Evolutionary conservation across 805 yeast species (phyloP).

Genomic region (Saccharomycopsis capsularis): DNA sequence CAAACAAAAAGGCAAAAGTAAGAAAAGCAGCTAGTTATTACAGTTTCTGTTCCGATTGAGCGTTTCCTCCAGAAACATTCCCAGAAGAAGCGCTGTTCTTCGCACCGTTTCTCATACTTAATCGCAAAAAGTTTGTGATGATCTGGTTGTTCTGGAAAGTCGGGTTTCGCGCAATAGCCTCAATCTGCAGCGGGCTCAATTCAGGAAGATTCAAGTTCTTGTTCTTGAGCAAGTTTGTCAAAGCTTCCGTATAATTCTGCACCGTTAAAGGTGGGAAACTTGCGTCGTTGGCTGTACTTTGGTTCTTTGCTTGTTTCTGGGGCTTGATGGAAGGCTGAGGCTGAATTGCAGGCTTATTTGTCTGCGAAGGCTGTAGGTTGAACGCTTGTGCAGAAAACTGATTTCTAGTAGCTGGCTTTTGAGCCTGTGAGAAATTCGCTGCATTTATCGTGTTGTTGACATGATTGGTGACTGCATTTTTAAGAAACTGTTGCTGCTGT

Average conservation of each 20-base stretch:
- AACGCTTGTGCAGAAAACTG: background rate
- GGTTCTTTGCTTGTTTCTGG: background rate
- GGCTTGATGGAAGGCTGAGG: background rate
- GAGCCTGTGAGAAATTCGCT: background rate
- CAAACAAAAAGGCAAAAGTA: too few species aligned
- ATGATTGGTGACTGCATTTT: too few species aligned
- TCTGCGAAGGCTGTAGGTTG: background rate
- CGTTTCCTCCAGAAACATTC: too few species aligned
- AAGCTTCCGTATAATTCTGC: conserved; percentile 18
- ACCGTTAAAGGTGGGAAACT: conserved; percentile 9
- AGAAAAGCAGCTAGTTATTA: too few species aligned
- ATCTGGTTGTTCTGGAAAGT: conserved; percentile 20
- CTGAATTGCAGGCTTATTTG: background rate
- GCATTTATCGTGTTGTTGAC: background rate
- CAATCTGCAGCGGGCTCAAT: conserved; percentile 19
- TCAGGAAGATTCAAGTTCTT: conserved; percentile 16
- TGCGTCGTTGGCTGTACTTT: background rate
- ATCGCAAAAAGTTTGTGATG: conserved; percentile 17
- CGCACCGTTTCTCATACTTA: conserved; percentile 6
- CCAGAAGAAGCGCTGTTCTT: too few species aligned
- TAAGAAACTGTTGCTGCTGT: too few species aligned
- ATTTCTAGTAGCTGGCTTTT: background rate
- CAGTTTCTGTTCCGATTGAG: too few species aligned
- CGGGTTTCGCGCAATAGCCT: conserved; percentile 16
- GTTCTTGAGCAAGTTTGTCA: conserved; percentile 13